Conservation (phyloP, 2,329 filamentous ascomycete genomes). For the Calonectria montana region DNA sequence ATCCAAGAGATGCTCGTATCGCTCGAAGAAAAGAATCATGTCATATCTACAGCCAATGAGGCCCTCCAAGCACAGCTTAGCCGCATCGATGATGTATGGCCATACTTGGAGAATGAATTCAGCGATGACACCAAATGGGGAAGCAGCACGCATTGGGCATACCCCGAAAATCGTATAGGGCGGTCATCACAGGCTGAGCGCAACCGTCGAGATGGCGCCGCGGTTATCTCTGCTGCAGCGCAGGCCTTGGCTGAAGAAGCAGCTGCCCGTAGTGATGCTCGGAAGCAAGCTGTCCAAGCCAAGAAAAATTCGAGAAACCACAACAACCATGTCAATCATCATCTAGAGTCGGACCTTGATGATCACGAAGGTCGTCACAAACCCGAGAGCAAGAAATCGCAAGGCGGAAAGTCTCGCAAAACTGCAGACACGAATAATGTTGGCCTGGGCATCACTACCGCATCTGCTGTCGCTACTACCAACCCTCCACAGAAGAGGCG, state of each 20-base stretch:
- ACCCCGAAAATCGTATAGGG: conserved; percentile 82
- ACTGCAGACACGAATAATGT: conserved; percentile 64
- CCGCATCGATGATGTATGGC: conserved; percentile 88
- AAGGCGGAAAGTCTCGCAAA: conserved; percentile 74
- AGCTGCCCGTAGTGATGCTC: conserved; percentile 83
- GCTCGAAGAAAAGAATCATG: conserved; percentile 97
- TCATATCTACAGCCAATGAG: conserved; percentile 92
- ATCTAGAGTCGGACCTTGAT: conserved; percentile 82
- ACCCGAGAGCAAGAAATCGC: conserved; percentile 69
- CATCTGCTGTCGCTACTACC: conserved; percentile 61
- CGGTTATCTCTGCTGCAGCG: conserved; percentile 80
- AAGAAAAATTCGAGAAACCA: conserved; percentile 78
- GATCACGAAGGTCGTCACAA: conserved; percentile 68
- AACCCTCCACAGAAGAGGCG: conserved; percentile 78
- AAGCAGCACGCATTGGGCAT: conserved; percentile 94
- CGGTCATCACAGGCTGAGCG: conserved; percentile 76
- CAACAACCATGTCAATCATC: conserved; percentile 35
- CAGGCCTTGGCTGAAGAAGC: conserved; percentile 85
- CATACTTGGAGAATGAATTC: conserved; percentile 87
- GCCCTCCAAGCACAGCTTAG: conserved; percentile 86
- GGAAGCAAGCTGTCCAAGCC: conserved; percentile 83
- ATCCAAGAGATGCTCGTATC: conserved; percentile 89
- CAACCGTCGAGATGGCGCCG: conserved; percentile 81
- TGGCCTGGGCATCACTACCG: conserved; percentile 75
- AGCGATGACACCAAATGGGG: conserved; percentile 95